Base-by-base conservation (phyloP, 73 alveolate species). In the Uronychia setigera region DNA sequence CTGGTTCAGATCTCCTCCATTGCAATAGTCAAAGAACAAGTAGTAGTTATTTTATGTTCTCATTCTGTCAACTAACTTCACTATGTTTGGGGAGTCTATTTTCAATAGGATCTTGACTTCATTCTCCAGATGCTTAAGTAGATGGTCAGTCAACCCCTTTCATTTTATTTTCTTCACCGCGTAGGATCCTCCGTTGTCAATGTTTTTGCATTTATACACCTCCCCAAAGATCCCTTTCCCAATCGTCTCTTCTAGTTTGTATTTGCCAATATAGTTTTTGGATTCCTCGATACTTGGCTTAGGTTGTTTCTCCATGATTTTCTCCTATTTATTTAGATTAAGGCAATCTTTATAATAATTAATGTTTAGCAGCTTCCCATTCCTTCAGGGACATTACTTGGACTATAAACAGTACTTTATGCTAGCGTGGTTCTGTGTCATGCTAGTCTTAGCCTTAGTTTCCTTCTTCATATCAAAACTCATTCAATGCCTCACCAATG, bases 1-100 rank as follows among this genome's bases (percentile, higher is more conserved):
- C 59, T 80, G 79, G 26, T 84, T 84, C 31, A 89, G 83, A 34
- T 85, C 89, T 0, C 95, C 92, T 28, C 95, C 95, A 59, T 89
- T 89, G 77, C 95, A 89, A 59, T 25, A 60, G 74, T 89, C 95
- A 79, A 84, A 84, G 74, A 89, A 77, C 29, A 89, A 74, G 88
- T 89, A 89, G 82, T 83, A 81, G 75, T 88, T 83, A 58, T 87
- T 80, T 80, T 86, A 88, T 19, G 92, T 86, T 26, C 88, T 28
- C 81, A 80, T 86, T 1, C 31, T 30, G 32, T 86, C 92, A n/a
- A 59, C 46, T 19, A 86, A 74, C 74, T 67, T 57, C 58, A 86
- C 76, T 0, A 86, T 78, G 34, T 86, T n/a, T 26, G 88, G 88
- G 35, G 87, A 33, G 32, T 74, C 79, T 59, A 80, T 74, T 80